Percentiles rank a stretch among this genome's conserved stretches.
Conservation (phyloP, 768 basidiomycete genomes). For the Russula compacta region DNA sequence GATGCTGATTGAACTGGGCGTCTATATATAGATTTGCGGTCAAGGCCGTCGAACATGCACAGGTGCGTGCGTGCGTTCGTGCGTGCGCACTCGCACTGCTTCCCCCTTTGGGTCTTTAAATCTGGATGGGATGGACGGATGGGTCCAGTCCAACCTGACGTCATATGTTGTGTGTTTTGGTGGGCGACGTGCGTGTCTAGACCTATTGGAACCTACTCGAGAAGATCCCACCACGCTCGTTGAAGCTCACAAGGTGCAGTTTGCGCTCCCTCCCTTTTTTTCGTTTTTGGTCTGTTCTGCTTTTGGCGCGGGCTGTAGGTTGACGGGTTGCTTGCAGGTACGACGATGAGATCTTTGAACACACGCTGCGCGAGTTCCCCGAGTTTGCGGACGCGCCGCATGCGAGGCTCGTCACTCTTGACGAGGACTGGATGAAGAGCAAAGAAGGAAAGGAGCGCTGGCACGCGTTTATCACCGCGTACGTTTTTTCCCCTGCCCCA, state of each 20-base stretch:
- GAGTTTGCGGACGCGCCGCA: conserved; percentile 42
- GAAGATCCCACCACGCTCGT: conserved; percentile 63
- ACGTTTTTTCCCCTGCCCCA: conserved; percentile 21
- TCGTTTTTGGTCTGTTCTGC: too few species aligned
- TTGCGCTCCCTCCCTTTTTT: neutral
- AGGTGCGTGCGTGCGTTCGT: conserved; percentile 41
- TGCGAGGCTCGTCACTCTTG: conserved; percentile 44
- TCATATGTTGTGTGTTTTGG: neutral
- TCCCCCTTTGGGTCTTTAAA: too few species aligned
- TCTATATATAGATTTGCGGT: conserved; percentile 63
- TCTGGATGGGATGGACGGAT: too few species aligned
- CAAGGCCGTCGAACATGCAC: conserved; percentile 92
- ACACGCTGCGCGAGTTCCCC: conserved; percentile 71
- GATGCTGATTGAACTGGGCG: too few species aligned
- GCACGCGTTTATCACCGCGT: conserved; percentile 80
- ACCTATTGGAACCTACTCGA: conserved; percentile 93
- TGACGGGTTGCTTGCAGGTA: conserved; percentile 26
- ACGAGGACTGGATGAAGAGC: conserved; percentile 93
- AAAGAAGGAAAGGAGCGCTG: conserved; percentile 79
- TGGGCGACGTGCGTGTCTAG: conserved; percentile 30
- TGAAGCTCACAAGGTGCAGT: conserved; percentile 71
- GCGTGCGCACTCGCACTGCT: too few species aligned
- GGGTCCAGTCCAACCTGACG: neutral
- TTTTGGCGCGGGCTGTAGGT: neutral
- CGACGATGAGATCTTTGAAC: conserved; percentile 87